These are phyloP conservation scores for Sugiyamaella qingdaonensis DNA, from an alignment of 805 yeast genomes.

Conservation along the genomic window DNA sequence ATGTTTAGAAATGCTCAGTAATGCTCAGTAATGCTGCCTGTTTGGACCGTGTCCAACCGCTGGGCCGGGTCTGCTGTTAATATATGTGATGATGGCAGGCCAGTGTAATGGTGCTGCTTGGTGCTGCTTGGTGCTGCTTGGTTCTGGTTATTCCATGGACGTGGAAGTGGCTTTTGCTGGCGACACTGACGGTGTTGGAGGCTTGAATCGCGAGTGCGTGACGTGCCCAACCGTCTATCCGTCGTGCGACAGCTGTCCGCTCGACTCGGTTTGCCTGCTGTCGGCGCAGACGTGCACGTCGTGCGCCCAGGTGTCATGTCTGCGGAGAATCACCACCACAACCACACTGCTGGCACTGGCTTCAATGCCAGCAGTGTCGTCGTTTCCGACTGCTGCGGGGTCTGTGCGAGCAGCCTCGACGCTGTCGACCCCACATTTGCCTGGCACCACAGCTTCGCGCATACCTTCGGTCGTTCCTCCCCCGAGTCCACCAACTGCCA, in stretches of 20 bases:
- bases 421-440: not conserved
- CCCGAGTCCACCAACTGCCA: not conserved
- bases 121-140: too few species aligned
- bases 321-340: conserved; percentile 4
- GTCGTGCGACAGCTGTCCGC: conserved; percentile 16
- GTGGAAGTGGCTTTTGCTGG: too few species aligned
- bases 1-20: too few species aligned
- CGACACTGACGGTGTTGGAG: too few species aligned
- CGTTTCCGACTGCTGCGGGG: not conserved
- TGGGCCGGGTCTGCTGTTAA: too few species aligned
- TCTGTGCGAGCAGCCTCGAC: not conserved
- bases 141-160: too few species aligned
- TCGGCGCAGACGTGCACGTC: conserved; percentile 17
- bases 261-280: conserved; percentile 16
- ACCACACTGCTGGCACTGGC: not conserved
- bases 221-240: conserved; percentile 16
- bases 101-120: too few species aligned
- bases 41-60: too few species aligned
- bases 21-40: too few species aligned
- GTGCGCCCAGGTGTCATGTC: conserved; percentile 17
- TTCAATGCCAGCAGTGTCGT: not conserved
- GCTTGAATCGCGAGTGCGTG: conserved; percentile 9
- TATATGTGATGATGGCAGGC: too few species aligned
- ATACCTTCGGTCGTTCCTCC: too few species aligned
- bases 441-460: not conserved